Evolutionary conservation across 2,329 filamentous ascomycete genomes (phyloP), one percentile per base, ranked within the genome.

Genomic region (Akanthomyces muscarius): DNA sequence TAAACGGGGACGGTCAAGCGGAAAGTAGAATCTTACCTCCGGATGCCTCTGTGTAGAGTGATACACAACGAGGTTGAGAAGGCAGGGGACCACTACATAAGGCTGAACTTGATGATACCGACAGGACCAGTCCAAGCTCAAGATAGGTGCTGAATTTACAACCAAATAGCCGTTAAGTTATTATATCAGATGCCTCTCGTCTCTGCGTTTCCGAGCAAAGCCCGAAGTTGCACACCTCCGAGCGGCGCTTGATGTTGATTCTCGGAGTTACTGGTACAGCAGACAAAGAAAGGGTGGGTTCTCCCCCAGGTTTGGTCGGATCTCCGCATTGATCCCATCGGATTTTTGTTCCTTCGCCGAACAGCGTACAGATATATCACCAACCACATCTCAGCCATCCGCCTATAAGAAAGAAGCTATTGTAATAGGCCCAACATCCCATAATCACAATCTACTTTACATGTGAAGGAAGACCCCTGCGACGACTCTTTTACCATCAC

Each of bases 321-420:
- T 60, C 57, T 61, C 50, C 58, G 41, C 58, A 54, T 21, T 38
- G 42, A 21, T 55, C 5, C 30, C 45, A 42, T 51, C 56, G 45
- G 10, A 53, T 54, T 38, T 36, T 25, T 30, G 21, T 21, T 13
- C 7, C 38, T 60, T 18, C 28, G 28, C 58, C 58, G 14, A 61
- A 36, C n/a, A 33, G 28, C 42, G 47, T 16, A 25, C 41, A 47
- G 18, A 33, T 16, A 44, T 28, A 38, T 8, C 18, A 57, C 47
- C 23, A 14, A 45, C 25, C 13, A n/a, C 18, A 8, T 30, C 14
- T 28, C 28, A 45, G n/a, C 18, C 36, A 11, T 44, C 42, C 18
- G n/a, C 58, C 48, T 47, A 61, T 61, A 28, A 47, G 38, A 61
- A 47, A 16, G 5, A 36, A 45, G 28, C 50, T 42, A 53, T 47